Base-by-base conservation (phyloP, 1,139 yeast genomes). In the Lodderomyces margitis region DNA sequence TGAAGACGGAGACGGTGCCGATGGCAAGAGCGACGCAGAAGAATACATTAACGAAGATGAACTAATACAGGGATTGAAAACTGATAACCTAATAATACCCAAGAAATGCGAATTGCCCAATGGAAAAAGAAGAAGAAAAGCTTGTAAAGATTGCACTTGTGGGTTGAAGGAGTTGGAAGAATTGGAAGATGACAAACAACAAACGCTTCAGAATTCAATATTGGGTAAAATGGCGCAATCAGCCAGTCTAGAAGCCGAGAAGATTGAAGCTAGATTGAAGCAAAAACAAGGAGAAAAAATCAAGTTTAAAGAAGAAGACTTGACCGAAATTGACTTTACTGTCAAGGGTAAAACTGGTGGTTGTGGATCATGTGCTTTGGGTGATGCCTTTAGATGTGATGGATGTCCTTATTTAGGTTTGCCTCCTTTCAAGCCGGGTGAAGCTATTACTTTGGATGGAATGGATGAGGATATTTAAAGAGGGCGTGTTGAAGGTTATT, bases 371-470 rank as follows among this genome's bases (percentile, higher is more conserved):
- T 92, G 99, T 68, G 83, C 98, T 0, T 74, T 92, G 43, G 98
- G 99, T 32, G 98, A 92, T 63, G 98, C 98, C 0, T 92, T 92
- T 68, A 74, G 99, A 57, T 92, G 99, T 64, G 96, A 91, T 55
- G 97, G 98, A 3, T 92, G 99, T 66, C 99, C 98, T 34, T 94
- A 82, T 64, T 70, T 92, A 53, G 98, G 99, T 0, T 74, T 94
- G 44, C 98, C 99, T 8, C 97, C 98, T 4, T 92, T 92, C 75
- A 89, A 88, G 67, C 98, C 98, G 0, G 98, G 98, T 38, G 95
- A 92, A 65, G 83, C 70, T 14, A 65, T 78, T 27, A 74, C 78
- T 5, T 62, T 78, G 43, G 81, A 74, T 49, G 64, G 70, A 32
- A 70, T 77, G 51, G 82, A 77, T 38, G 82, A 77, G 43, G 76